phyloP scores from a whole-genome alignment of 2,329 filamentous ascomycete genomes.

The Ophiocordyceps camponoti-saundersi region DNA sequence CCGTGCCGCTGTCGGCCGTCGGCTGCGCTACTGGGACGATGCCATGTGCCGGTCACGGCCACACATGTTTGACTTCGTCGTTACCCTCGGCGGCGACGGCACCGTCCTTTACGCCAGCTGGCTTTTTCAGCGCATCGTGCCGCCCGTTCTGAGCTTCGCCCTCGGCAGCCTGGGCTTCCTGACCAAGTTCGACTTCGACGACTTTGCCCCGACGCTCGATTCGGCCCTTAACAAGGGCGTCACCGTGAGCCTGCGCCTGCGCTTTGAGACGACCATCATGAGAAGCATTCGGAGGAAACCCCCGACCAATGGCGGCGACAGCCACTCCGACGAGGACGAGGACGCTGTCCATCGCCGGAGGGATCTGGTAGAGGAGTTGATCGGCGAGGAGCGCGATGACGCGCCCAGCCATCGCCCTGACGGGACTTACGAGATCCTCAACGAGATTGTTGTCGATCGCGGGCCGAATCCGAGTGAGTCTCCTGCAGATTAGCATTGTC shows the following conservation, averaged over 20 bases:
- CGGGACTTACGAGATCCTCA: slow-evolving; percentile 75
- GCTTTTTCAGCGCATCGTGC: slow-evolving; percentile 91
- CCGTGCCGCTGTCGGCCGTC: slow-evolving; percentile 20
- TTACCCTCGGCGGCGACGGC: slow-evolving; percentile 88
- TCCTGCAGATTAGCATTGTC: neutral
- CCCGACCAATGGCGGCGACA: slow-evolving; percentile 2
- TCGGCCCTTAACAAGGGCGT: slow-evolving; percentile 68
- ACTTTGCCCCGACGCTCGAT: slow-evolving; percentile 51
- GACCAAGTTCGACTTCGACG: slow-evolving; percentile 86
- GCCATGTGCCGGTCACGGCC: slow-evolving; percentile 61
- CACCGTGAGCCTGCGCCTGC: slow-evolving; percentile 68
- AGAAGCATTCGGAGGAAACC: slow-evolving; percentile 40
- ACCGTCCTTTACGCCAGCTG: slow-evolving; percentile 92
- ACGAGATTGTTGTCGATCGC: slow-evolving; percentile 90
- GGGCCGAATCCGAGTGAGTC: slow-evolving; percentile 77
- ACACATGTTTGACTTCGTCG: slow-evolving; percentile 82
- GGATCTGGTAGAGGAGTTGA: slow-evolving; percentile 76
- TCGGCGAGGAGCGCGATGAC: slow-evolving; percentile 72
- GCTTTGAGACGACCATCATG: slow-evolving; percentile 93
- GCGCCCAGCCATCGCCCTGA: slow-evolving; percentile 74
- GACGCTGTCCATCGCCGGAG: slow-evolving; percentile 24
- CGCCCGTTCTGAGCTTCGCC: slow-evolving; percentile 81
- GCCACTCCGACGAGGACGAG: slow-evolving; percentile 16
- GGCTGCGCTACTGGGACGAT: slow-evolving; percentile 71
- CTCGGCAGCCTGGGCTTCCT: slow-evolving; percentile 86